Base-by-base conservation (phyloP, 805 yeast species). In the Nakazawaea wyomingensis region DNA sequence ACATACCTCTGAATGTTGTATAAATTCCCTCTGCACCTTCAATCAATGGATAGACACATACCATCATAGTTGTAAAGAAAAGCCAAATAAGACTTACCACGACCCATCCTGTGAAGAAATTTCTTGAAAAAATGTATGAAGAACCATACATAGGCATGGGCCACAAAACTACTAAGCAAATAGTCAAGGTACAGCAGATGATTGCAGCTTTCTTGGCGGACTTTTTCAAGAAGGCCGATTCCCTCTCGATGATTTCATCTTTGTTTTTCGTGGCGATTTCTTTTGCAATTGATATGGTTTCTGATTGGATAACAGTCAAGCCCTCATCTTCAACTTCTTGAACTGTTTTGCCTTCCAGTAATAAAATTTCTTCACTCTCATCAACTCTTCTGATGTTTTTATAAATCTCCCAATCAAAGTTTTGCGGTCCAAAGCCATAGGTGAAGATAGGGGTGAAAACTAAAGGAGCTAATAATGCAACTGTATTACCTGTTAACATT, bases 121-220 rank as follows among this genome's bases (percentile, higher is more conserved):
- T 62, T 60, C 76, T 80, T 41, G 86, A 77, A 63, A 88, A 89
- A 32, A 88, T 69, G 57, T 88, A 88, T 3, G 75, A 72, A 4
- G 82, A 56, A 26, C 96, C 96, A 60, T 82, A 88, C 93, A 89
- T 82, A 50, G 96, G 96, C 88, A 88, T 85, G 54, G 96, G 96
- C 93, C 95, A 87, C 24, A 88, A 55, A 20, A 89, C 72, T 24
- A 88, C 64, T 39, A 88, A 65, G 37, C 82, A 69, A 7, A 86
- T 51, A 5, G 87, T 78, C 51, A 86, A 69, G 34, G 74, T 64
- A 2, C 76, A 60, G 57, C 90, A 83, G 33, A 85, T 65, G 42
- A 64, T 64, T 28, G 76, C 74, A 1, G 90, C 93, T 33, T 65
- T 64, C 52, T 74, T 80, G 38, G 85, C 73, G 6, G 86, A 80